phyloP scores from a whole-genome alignment of 305 asterid species.

The Solanum hybrid region DNA sequence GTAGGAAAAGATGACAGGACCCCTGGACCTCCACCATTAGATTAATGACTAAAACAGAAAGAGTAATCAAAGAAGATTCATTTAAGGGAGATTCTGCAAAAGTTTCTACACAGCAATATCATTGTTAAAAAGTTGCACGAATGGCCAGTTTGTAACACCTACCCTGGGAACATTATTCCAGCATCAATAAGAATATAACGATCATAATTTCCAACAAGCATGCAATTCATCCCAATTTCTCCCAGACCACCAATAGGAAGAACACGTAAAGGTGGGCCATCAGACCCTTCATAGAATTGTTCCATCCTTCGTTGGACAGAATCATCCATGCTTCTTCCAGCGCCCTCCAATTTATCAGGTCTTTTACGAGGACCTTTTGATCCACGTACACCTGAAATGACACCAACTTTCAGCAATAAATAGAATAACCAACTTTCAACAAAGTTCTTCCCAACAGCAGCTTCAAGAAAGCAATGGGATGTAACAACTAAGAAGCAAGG shows the following conservation, averaged over 20 bases:
- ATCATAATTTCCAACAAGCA: slow-evolving; percentile 94
- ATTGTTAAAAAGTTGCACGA: slow-evolving; percentile 1
- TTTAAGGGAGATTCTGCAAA: background rate
- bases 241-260: slow-evolving; percentile 97
- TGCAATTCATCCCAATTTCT: slow-evolving; percentile 99
- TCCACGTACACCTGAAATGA: slow-evolving; percentile 34
- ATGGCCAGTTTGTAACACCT: slow-evolving; percentile 13
- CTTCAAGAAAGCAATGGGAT: background rate
- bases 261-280: slow-evolving; percentile 88
- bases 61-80: background rate
- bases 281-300: slow-evolving; percentile 89
- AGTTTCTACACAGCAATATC: background rate
- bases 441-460: background rate
- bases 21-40: background rate
- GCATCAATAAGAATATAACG: slow-evolving; percentile 95
- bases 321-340: slow-evolving; percentile 92
- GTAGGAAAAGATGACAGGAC: background rate
- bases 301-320: slow-evolving; percentile 94
- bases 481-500: background rate
- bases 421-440: background rate
- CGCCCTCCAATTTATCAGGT: slow-evolving; percentile 60
- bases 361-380: slow-evolving; percentile 49
- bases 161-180: slow-evolving; percentile 98
- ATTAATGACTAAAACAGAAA: background rate
- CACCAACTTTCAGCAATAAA: background rate